These are phyloP conservation scores for Rosa chinensis DNA, from an alignment of 306 rosid genomes.

Conservation along the genomic window DNA sequence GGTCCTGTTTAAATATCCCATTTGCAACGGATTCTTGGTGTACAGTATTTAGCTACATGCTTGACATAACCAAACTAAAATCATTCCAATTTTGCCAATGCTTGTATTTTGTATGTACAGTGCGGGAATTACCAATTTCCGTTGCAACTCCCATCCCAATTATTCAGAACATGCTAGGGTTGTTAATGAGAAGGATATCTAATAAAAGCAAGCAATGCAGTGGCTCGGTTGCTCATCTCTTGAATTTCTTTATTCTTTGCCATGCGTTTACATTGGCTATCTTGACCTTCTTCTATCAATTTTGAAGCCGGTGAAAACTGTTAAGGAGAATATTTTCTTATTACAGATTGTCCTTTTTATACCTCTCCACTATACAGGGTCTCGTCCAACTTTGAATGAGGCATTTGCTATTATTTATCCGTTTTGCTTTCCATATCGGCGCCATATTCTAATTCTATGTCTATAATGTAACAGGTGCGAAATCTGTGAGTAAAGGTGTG, in stretches of 20 bases:
- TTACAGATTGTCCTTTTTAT: not conserved
- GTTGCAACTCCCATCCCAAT: not conserved
- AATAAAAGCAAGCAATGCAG: too few species aligned
- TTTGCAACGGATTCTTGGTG: not conserved
- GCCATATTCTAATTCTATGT: conserved; percentile 21
- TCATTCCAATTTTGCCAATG: not conserved
- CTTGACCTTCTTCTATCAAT: not conserved
- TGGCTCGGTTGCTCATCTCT: not conserved
- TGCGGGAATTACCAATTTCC: not conserved
- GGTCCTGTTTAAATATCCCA: not conserved
- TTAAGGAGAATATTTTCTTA: not conserved
- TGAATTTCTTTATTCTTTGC: not conserved
- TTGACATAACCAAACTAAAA: not conserved
- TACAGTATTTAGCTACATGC: not conserved
- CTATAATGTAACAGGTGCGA: conserved; percentile 48
- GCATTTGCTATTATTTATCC: not conserved
- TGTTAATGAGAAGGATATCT: too few species aligned
- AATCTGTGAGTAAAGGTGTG: conserved; percentile 44
- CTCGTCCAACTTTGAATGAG: not conserved
- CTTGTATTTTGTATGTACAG: not conserved
- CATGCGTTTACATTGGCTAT: not conserved
- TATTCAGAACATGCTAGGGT: too few species aligned
- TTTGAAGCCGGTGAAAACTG: not conserved
- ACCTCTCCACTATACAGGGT: not conserved
- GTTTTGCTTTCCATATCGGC: conserved; percentile 6